Base-by-base conservation (phyloP, 345 rosid genomes). In the Litchi chinensis region DNA sequence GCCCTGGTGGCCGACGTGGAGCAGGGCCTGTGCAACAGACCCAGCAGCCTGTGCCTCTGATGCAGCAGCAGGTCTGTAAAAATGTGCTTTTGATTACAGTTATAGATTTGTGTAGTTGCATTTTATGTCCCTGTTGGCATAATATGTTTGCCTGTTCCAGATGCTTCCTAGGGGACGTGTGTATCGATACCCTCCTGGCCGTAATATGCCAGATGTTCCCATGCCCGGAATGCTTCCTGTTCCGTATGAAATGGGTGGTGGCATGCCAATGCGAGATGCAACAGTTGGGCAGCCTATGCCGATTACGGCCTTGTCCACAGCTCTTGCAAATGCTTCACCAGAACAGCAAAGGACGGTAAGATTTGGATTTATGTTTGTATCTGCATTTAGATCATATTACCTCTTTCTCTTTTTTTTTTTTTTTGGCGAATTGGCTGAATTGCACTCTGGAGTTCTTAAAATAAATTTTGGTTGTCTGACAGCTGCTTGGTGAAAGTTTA, bases 401-500 rank as follows among this genome's bases (percentile, higher is more conserved):
- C n/a, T 32, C 57, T 62, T 73, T 12, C 63, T 1, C 57, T 0
- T 28, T 9, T 5, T 9, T 9, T 71, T 11, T 22, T 39, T 26
- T 46, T 46, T 6, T 46, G n/a, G 50, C 4, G 11, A 46, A 10
- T 46, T 46, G 52, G 8, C 52, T 46, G 52, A 46, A 46, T 46
- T 46, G 12, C 12, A 7, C 10, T 0, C 52, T 46, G 52, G 8
- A 46, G 12, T 46, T 46, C 12, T 46, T 46, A 32, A 32, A 32
- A 32, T 32, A 32, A 32, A 7, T 56, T 66, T 62, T 43, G 16
- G 3, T 22, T 65, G 52, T 26, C 44, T 73, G 41, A 43, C 75
- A 94, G 98, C 76, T 89, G 93, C 89, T 92, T 76, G 97, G 98
- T 6, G 97, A 92, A 77, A 91, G 71, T 77, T 84, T 94, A 18